Conservation (phyloP, 352 stramenopile genomes). For the Globisporangium lucens region DNA sequence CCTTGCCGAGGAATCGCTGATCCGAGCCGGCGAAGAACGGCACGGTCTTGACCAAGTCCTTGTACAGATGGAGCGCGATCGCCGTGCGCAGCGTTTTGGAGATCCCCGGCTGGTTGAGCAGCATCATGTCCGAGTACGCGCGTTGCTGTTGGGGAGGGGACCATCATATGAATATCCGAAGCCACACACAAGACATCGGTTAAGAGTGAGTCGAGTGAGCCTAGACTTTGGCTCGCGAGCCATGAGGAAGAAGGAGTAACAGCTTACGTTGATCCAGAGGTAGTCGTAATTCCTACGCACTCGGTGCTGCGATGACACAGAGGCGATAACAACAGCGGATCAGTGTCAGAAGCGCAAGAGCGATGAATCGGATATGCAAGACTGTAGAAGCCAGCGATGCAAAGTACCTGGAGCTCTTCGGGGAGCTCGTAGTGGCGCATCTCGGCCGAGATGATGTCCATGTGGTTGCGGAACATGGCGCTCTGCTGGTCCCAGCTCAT, state of each 20-base stretch:
- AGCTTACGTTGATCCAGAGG: conserved; percentile 76
- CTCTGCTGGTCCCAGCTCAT: conserved; percentile 84
- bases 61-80: conserved; percentile 79
- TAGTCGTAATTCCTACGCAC: conserved; percentile 83
- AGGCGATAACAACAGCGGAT: background rate
- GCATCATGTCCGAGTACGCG: conserved; percentile 84
- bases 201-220: too few species aligned
- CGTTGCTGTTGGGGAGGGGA: conserved; percentile 43
- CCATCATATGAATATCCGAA: too few species aligned
- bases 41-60: conserved; percentile 74
- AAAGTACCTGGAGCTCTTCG: conserved; percentile 49
- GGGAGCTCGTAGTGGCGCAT: conserved; percentile 83
- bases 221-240: too few species aligned
- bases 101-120: conserved; percentile 74
- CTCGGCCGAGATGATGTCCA: conserved; percentile 82
- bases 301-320: conserved; percentile 35
- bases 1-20: conserved; percentile 70
- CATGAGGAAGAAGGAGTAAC: background rate
- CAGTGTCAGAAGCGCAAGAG: background rate
- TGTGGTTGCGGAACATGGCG: conserved; percentile 74
- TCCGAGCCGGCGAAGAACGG: conserved; percentile 79
- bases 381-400: background rate
- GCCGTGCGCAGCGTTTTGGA: conserved; percentile 73
- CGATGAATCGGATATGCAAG: background rate
- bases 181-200: too few species aligned